phyloP scores from a whole-genome alignment of 768 basidiomycete species.

The Leucosporidium creatinivorum region DNA sequence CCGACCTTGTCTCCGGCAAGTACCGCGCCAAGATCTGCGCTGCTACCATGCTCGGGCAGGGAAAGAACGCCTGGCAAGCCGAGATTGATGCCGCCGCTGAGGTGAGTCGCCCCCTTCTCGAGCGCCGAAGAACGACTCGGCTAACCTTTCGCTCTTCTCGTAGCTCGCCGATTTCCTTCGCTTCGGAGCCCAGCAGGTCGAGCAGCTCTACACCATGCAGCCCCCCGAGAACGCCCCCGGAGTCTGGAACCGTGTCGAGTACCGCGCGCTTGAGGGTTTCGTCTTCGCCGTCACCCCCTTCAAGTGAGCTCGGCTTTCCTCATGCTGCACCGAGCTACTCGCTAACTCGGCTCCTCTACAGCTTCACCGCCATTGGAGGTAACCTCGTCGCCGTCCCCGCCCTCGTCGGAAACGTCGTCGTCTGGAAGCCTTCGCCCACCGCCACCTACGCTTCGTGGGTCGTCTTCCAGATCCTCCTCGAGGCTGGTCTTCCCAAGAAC shows the following conservation, averaged over 20 bases:
- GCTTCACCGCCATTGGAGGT: slow-evolving; percentile 91
- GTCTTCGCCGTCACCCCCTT: slow-evolving; percentile 96
- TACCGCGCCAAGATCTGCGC: slow-evolving; percentile 92
- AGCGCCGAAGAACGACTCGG: not conserved
- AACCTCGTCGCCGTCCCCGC: slow-evolving; percentile 85
- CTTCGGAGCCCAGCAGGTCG: slow-evolving; percentile 93
- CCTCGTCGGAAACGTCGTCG: slow-evolving; percentile 83
- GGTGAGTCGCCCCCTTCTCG: slow-evolving; percentile 48
- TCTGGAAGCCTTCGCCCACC: slow-evolving; percentile 97
- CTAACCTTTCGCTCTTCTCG: not conserved
- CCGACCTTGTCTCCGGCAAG: slow-evolving; percentile 90
- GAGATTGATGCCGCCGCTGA: slow-evolving; percentile 99
- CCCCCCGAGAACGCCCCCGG: slow-evolving; percentile 78
- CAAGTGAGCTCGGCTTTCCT: slow-evolving; percentile 50
- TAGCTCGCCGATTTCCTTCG: slow-evolving; percentile 87
- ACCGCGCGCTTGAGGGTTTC: slow-evolving; percentile 96
- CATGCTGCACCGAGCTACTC: too few relatives aligned
- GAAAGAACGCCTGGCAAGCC: slow-evolving; percentile 99
- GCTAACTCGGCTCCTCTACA: not conserved
- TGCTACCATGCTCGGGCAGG: slow-evolving; percentile 95
- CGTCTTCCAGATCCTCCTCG: slow-evolving; percentile 77
- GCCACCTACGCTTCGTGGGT: slow-evolving; percentile 95
- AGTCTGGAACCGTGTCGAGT: slow-evolving; percentile 94
- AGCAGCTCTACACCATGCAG: slow-evolving; percentile 86
- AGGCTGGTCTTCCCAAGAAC: slow-evolving; percentile 86